Percentiles rank a stretch among this genome's conserved stretches.
Evolutionary conservation across 352 stramenopile species (phyloP).

Genomic region (Globisporangium heterothallicum): DNA sequence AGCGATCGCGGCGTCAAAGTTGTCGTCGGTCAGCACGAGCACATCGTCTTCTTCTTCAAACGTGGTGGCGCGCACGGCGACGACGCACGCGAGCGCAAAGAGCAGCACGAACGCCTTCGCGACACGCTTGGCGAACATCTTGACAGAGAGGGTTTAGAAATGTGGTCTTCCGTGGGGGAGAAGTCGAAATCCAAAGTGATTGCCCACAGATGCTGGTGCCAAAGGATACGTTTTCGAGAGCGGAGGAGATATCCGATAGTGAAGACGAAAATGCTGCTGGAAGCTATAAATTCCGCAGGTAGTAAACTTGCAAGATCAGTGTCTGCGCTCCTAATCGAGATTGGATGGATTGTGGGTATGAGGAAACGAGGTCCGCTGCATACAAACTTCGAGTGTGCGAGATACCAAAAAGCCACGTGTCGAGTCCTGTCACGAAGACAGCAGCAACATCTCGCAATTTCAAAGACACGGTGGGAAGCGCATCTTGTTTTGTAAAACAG

Average conservation of each 20-base stretch:
- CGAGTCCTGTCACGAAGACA: constrained; percentile 7
- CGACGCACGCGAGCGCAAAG: constrained; percentile 39
- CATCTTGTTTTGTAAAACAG: background rate
- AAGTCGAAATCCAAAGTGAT: constrained; percentile 44
- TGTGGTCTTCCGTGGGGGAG: constrained; percentile 9
- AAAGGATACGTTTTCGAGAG: background rate
- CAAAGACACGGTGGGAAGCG: background rate
- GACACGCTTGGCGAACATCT: constrained; percentile 63
- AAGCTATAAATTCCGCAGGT: constrained; percentile 14
- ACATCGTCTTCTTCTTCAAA: constrained; percentile 89
- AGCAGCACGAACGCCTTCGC: constrained; percentile 40
- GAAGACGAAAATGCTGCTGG: background rate
- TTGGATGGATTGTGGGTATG: background rate
- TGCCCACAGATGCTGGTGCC: background rate
- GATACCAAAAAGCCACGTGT: constrained; percentile 9
- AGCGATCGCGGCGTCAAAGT: constrained; percentile 86
- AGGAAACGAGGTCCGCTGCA: constrained; percentile 7
- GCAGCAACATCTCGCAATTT: background rate
- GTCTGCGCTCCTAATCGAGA: background rate
- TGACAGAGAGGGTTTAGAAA: constrained; percentile 1
- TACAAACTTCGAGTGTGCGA: constrained; percentile 3
- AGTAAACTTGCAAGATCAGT: background rate
- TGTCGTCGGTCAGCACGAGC: constrained; percentile 88
- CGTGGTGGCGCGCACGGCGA: constrained; percentile 29
- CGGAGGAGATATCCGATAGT: background rate